Percentiles rank a stretch among this genome's conserved stretches.
Evolutionary conservation across 306 rosid species (phyloP).

Genomic region (Ammopiptanthus mongolicus): DNA sequence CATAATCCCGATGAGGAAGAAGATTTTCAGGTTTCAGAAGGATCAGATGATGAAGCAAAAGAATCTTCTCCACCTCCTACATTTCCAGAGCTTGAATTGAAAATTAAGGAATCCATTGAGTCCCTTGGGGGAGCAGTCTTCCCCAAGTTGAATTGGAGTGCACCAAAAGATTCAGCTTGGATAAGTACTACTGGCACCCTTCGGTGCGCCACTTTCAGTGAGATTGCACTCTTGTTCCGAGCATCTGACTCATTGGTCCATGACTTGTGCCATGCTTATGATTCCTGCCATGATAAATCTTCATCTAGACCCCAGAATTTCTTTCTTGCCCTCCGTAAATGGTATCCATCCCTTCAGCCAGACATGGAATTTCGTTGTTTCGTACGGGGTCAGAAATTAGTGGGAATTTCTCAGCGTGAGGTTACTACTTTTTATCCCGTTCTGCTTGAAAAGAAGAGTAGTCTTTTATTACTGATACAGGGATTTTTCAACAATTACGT

Average conservation of each 20-base stretch:
- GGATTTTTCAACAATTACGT: conserved; percentile 42
- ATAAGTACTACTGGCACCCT: conserved; percentile 54
- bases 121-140: conserved; percentile 73
- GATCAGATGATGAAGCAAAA: conserved; percentile 56
- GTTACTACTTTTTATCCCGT: conserved; percentile 69
- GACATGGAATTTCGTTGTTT: conserved; percentile 86
- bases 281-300: conserved; percentile 55
- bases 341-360: conserved; percentile 62
- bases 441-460: conserved; percentile 39
- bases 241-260: conserved; percentile 79
- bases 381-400: conserved; percentile 37
- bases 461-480: conserved; percentile 26
- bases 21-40: conserved; percentile 67
- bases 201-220: conserved; percentile 58
- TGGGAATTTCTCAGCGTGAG: conserved; percentile 72
- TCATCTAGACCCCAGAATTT: conserved; percentile 50
- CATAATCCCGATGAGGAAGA: conserved; percentile 55
- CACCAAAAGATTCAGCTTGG: conserved; percentile 89
- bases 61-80: conserved; percentile 46
- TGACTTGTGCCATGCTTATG: conserved; percentile 79
- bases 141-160: conserved; percentile 87
- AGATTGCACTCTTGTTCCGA: conserved; percentile 62
- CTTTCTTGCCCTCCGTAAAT: conserved; percentile 69
- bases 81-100: conserved; percentile 69
- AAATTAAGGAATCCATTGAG: conserved; percentile 56